Evolutionary conservation across 768 basidiomycete genomes (phyloP), one percentile per base, ranked within the genome.

Genomic region (Trametes maxima): DNA sequence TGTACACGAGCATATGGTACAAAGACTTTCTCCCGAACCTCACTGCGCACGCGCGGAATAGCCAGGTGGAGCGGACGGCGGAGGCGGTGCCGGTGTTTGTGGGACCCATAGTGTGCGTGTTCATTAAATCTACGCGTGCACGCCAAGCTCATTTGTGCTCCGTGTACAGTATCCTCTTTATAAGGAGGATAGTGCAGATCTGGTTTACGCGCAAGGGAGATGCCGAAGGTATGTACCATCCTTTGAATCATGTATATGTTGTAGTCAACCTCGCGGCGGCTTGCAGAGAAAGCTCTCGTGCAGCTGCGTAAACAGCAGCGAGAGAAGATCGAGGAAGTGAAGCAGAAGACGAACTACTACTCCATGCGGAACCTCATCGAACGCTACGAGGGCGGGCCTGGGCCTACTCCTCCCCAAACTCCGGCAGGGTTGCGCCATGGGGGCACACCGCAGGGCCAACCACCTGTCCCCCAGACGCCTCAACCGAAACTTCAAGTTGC

Each of bases 271-370:
- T 51, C 25, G 19, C 22, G 6, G 21, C 37, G 10, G 28, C 28
- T 33, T 52, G 24, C 70, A 97, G 95, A 98, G 75, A 90, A 85
- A 72, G 85, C 86, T 2, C 80, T 98, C 17, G 87, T 88, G 57
- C 73, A 74, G 1, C 78, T 95, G 3, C 81, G 90, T 70, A 89
- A 88, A 69, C 79, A 89, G 68, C 94, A 95, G 64, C 88, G 92
- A 19, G 80, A 82, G 22, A 94, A 92, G 70, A 84, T 99, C 39
- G 94, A 96, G 64, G 95, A 97, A 67, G 92, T 98, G 66, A 99
- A 99, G 82, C 94, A 94, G 78, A 94, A 92, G 73, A 98, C 95
- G 1, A 96, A 98, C 67, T 99, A 92, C 74, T 93, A 99, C 71
- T 85, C 85, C 12, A 99, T 95, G 28, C 87, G 91, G 54, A 92